Evolutionary conservation across 2,329 filamentous ascomycete species (phyloP).

Genomic region (Daldinia sp.): DNA sequence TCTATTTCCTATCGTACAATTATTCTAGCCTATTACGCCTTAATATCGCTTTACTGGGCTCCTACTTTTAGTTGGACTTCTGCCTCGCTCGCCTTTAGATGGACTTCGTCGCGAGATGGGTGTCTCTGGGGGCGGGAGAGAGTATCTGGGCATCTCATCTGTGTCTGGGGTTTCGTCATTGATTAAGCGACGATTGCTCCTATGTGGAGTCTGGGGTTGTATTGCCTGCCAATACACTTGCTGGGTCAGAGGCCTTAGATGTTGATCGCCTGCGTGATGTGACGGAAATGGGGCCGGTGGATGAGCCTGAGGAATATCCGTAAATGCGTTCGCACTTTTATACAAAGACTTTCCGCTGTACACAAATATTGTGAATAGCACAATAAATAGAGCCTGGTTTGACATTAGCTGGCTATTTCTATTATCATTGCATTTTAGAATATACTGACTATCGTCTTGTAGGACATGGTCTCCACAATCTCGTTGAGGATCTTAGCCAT

Average conservation of each 20-base stretch:
- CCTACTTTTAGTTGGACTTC: slow-evolving; percentile 53
- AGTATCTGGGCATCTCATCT: slow-evolving; percentile 59
- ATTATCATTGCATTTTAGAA: neutral
- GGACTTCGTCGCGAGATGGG: slow-evolving; percentile 53
- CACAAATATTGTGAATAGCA: slow-evolving; percentile 48
- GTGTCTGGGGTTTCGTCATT: slow-evolving; percentile 59
- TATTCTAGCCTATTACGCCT: neutral
- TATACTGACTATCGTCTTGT: slow-evolving; percentile 74
- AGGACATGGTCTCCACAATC: slow-evolving; percentile 90
- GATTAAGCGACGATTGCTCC: slow-evolving; percentile 36
- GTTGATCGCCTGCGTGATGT: slow-evolving; percentile 39
- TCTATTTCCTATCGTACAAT: slow-evolving; percentile 7
- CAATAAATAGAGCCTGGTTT: slow-evolving; percentile 45
- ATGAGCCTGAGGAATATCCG: slow-evolving; percentile 43
- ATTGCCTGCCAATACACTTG: slow-evolving; percentile 50
- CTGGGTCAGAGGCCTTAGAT: slow-evolving; percentile 38
- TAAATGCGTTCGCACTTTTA: slow-evolving; percentile 45
- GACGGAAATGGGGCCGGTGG: slow-evolving; percentile 39
- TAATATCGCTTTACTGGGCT: slow-evolving; percentile 62
- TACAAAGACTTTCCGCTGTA: slow-evolving; percentile 51
- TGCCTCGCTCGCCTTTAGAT: slow-evolving; percentile 61
- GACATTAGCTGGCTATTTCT: slow-evolving; percentile 33
- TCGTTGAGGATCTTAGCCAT: slow-evolving; percentile 94
- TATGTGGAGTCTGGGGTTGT: slow-evolving; percentile 49
- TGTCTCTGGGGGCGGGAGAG: slow-evolving; percentile 56